phyloP scores from a whole-genome alignment of 1,139 yeast genomes.

The Yamadazyma epiphylla region DNA sequence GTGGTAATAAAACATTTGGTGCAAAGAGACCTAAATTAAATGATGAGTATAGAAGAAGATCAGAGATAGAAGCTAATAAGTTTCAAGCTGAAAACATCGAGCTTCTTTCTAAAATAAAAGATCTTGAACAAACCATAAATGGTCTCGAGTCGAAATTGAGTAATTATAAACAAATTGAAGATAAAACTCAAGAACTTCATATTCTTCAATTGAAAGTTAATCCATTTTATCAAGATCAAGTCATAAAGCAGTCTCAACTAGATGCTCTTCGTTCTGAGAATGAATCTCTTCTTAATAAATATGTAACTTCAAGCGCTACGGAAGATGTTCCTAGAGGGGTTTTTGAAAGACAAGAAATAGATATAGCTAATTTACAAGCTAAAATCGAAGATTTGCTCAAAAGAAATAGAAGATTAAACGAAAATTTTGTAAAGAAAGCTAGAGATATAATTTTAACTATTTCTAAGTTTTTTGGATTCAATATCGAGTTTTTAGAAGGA shows the following conservation, averaged over 20 bases:
- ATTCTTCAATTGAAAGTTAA: conserved; percentile 64
- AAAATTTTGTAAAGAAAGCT: conserved; percentile 68
- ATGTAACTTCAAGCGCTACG: conserved; percentile 12
- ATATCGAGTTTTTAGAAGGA: conserved; percentile 63
- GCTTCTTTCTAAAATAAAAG: conserved; percentile 35
- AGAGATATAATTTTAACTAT: conserved; percentile 68
- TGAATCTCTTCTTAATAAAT: conserved; percentile 39
- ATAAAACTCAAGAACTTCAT: conserved; percentile 38
- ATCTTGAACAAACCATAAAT: conserved; percentile 21
- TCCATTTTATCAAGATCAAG: conserved; percentile 65
- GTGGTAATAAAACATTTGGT: conserved; percentile 16
- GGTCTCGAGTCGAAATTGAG: conserved; percentile 8
- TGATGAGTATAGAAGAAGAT: conserved; percentile 17
- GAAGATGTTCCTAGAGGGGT: conserved; percentile 54
- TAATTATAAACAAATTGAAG: conserved; percentile 17
- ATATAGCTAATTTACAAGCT: conserved; percentile 44
- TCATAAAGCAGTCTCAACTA: conserved; percentile 52
- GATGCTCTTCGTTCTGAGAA: conserved; percentile 59
- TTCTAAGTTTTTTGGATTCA: conserved; percentile 68
- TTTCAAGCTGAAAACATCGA: conserved; percentile 43
- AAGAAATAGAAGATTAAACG: conserved; percentile 55
- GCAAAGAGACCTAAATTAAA: conserved; percentile 24
- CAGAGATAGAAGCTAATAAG: conserved; percentile 22
- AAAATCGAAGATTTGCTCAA: conserved; percentile 54
- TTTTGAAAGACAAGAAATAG: conserved; percentile 61